Evolutionary conservation across 2,329 filamentous ascomycete genomes (phyloP).

Genomic region (Tricladium varicosporioides): DNA sequence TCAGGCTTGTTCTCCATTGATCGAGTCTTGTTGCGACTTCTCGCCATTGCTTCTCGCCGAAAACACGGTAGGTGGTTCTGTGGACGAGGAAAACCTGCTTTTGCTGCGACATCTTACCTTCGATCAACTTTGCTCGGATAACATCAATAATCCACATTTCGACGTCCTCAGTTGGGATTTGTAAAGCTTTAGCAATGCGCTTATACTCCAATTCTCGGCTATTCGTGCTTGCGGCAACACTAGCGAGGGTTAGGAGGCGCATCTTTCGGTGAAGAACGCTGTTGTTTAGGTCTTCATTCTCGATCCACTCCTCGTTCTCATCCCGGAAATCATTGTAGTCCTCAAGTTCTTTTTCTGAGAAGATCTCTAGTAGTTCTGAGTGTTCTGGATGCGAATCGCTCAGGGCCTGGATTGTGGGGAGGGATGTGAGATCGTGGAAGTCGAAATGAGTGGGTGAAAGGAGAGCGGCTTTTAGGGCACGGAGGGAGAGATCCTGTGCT

Average conservation of each 20-base stretch:
- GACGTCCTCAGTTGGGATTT: conserved; percentile 79
- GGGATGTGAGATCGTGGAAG: conserved; percentile 68
- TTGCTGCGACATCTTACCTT: conserved; percentile 93
- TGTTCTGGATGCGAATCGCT: conserved; percentile 80
- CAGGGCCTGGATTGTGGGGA: conserved; percentile 81
- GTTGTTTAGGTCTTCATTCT: conserved; percentile 70
- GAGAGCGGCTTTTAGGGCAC: conserved; percentile 66
- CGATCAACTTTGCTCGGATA: conserved; percentile 90
- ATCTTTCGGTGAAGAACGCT: conserved; percentile 88
- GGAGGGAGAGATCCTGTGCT: conserved; percentile 61
- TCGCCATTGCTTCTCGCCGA: conserved; percentile 96
- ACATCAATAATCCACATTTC: conserved; percentile 99
- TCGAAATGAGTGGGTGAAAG: conserved; percentile 65
- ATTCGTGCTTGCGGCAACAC: conserved; percentile 78
- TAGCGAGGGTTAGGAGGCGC: conserved; percentile 89
- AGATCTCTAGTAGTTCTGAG: conserved; percentile 92
- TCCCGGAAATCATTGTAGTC: conserved; percentile 95
- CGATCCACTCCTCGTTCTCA: conserved; percentile 82
- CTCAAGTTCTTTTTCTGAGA: conserved; percentile 89
- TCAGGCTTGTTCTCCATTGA: conserved; percentile 83
- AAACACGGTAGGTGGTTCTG: conserved; percentile 93
- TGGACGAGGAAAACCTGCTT: conserved; percentile 93
- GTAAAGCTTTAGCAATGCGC: conserved; percentile 78
- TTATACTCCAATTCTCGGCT: conserved; percentile 87
- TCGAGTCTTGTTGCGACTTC: conserved; percentile 89